Base-by-base conservation (phyloP, 805 yeast genomes). In the Torulaspora quercuum region DNA sequence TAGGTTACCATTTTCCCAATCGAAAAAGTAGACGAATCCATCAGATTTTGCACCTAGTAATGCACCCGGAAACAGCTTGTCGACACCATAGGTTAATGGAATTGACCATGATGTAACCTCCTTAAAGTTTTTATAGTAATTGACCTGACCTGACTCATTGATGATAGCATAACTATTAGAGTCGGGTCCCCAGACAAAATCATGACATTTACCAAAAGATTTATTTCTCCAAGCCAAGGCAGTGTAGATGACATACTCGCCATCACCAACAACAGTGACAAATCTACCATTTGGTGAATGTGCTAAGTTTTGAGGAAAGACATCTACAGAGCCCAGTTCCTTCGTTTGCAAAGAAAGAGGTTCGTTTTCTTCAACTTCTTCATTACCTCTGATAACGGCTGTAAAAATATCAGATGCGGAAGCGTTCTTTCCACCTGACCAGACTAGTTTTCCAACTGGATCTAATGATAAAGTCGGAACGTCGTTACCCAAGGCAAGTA, bases 201-300 rank as follows among this genome's bases (percentile, higher is more conserved):
- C 97, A 37, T 78, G 66, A 13, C 95, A 96, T 39, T 76, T 73
- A 45, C 97, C 97, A 63, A 84, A 92, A 33, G 88, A 73, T 67
- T 88, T 92, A 55, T 90, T 88, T 69, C 98, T 79, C 98, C 98
- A 92, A 1, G 97, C 97, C 53, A 92, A 74, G 1, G 98, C 90
- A 2, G 97, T 89, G 66, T 90, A 92, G 37, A 92, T 82, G 52
- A 90, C 86, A 61, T 87, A 90, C 65, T 92, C 99, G 42, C 96
- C 97, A 65, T 92, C 98, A 57, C 99, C 99, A 29, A 90, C 82
- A 33, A 92, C 96, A 17, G 97, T 83, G 25, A 89, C 97, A 60
- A 84, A 92, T 63, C 96, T 79, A 46, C 99, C 99, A 59, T 92
- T 92, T 46, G 97, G 97, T 29, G 97, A 90, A 64, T 92, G 98